phyloP scores from a whole-genome alignment of 2,329 filamentous ascomycete species.

The Fusarium kyushuense region DNA sequence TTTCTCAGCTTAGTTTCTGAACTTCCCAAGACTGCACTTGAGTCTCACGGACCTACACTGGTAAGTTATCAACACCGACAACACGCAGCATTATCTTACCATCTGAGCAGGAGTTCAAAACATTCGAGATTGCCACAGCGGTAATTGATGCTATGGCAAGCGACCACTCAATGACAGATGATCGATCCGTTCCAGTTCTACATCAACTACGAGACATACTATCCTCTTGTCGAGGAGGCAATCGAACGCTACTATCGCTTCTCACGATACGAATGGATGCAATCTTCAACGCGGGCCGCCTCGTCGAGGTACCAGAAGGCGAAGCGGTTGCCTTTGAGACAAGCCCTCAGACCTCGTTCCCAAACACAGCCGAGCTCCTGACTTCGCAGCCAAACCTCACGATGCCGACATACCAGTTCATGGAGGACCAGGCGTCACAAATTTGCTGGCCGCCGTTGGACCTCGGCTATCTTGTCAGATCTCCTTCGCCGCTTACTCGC shows the following conservation, averaged over 20 bases:
- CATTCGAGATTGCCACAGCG: slow-evolving; percentile 60
- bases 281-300: slow-evolving; percentile 34
- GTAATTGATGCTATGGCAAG: slow-evolving; percentile 56
- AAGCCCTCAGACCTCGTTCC: slow-evolving; percentile 27
- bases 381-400: slow-evolving; percentile 33
- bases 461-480: slow-evolving; percentile 45
- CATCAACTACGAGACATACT: slow-evolving; percentile 55
- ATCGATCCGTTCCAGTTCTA: slow-evolving; percentile 53
- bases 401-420: slow-evolving; percentile 47
- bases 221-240: slow-evolving; percentile 58
- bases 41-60: slow-evolving; percentile 63
- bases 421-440: slow-evolving; percentile 45
- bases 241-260: slow-evolving; percentile 54
- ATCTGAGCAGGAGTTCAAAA: slow-evolving; percentile 55
- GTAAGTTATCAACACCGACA: slow-evolving; percentile 21
- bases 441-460: slow-evolving; percentile 47
- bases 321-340: slow-evolving; percentile 26
- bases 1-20: slow-evolving; percentile 58
- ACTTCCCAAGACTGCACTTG: slow-evolving; percentile 60
- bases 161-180: slow-evolving; percentile 38
- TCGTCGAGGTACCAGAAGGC: slow-evolving; percentile 23
- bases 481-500: slow-evolving; percentile 45
- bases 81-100: not conserved
- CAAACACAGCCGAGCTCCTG: slow-evolving; percentile 31
- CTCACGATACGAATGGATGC: slow-evolving; percentile 50